Evolutionary conservation across 371 early-diverging fungal genomes (phyloP), one percentile per base, ranked within the genome.

Genomic region (Rhizopus arrhizus): DNA sequence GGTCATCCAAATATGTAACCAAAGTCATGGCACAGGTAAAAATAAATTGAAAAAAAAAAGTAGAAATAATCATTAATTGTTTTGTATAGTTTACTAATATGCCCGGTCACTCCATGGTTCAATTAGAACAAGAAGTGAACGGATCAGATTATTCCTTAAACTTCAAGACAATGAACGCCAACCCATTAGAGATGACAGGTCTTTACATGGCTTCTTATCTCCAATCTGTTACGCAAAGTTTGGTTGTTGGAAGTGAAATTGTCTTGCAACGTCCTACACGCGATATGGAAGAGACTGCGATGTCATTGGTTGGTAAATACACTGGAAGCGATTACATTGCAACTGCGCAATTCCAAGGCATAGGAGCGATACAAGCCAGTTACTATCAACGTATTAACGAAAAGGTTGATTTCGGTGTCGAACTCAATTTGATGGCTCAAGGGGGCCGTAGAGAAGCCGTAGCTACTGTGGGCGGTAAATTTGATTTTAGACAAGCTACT

Each of bases 151-250:
- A 82, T 72, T 81, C 91, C 31, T 54, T 90, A 59, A 95, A 91
- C 77, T 59, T 92, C 70, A 97, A 96, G 85, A 92, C 92, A 51
- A 86, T 96, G 81, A 97, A 98, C 85, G 94, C 97, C 40, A 93
- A 93, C 62, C 90, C 90, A 13, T 76, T 92, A 50, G 96, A 95
- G 62, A 77, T 78, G 59, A 97, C 96, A 13, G 98, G 98, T 59
- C 88, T 96, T 57, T 95, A 85, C 71, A 81, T 91, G 64, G 85
- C 89, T 48, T 88, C 86, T 53, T 95, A 94, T 80, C 78, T 98
- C 56, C 98, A 98, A 81, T 95, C 97, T 41, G 81, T 98, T 58
- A 85, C 95, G 15, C 78, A 84, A 54, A 77, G 90, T 52, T 69
- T 97, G 50, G 87, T 94, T 49, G 64, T 97, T 51, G 99, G 99